Evolutionary conservation across 2,329 filamentous ascomycete species (phyloP).

Genomic region (Phyllosticta ampelicida): DNA sequence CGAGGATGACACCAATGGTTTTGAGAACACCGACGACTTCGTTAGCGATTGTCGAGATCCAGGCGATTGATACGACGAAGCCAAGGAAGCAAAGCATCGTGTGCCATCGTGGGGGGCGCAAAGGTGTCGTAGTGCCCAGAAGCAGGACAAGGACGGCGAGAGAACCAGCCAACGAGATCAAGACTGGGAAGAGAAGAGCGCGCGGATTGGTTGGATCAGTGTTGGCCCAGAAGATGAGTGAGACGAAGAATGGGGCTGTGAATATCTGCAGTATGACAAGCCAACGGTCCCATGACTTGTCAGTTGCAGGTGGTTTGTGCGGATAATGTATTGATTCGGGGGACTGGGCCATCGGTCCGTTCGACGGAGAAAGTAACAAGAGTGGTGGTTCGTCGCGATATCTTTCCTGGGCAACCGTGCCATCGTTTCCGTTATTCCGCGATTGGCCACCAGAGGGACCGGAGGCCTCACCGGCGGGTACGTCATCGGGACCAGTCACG

Average conservation of each 20-base stretch:
- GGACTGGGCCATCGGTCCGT: slow-evolving; percentile 23
- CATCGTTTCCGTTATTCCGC: neutral
- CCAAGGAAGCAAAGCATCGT: slow-evolving; percentile 77
- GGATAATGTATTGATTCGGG: slow-evolving; percentile 23
- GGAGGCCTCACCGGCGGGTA: neutral
- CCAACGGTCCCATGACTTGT: slow-evolving; percentile 78
- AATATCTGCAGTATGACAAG: slow-evolving; percentile 76
- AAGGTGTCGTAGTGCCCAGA: slow-evolving; percentile 56
- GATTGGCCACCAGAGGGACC: neutral
- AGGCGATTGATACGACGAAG: slow-evolving; percentile 83
- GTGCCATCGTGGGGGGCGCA: slow-evolving; percentile 60
- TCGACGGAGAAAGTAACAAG: slow-evolving; percentile 20
- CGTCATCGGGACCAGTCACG: slow-evolving; percentile 8
- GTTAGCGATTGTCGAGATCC: slow-evolving; percentile 92
- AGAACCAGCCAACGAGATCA: slow-evolving; percentile 43
- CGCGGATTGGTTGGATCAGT: slow-evolving; percentile 44
- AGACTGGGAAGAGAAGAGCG: slow-evolving; percentile 48
- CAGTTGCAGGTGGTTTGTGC: slow-evolving; percentile 12
- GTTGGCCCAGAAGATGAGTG: slow-evolving; percentile 65
- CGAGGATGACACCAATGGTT: slow-evolving; percentile 78
- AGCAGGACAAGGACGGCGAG: slow-evolving; percentile 55
- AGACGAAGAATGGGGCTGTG: slow-evolving; percentile 73
- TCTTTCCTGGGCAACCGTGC: neutral
- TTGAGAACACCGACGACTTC: slow-evolving; percentile 95
- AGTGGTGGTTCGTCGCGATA: slow-evolving; percentile 9